A percentile compares a stretch with the other conserved stretches of the same genome.
These are phyloP conservation scores for Acanthamoeba healyi DNA, from an alignment of 208 protist genomes.

Conservation along the genomic window DNA sequence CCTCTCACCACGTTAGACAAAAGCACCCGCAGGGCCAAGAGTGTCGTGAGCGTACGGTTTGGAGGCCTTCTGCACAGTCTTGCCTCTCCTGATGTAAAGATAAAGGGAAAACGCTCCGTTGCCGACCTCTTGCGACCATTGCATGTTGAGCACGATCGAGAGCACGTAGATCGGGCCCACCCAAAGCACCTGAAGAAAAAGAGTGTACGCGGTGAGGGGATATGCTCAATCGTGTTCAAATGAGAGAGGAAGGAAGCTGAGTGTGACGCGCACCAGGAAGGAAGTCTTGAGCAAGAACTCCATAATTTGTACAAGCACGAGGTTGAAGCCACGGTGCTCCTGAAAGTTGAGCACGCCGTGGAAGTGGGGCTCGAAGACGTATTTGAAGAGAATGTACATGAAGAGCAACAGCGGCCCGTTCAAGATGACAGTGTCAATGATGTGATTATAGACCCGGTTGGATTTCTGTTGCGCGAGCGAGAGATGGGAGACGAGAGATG, in stretches of 20 bases:
- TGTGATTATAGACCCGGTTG: constrained; percentile 29
- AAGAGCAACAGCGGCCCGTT: constrained; percentile 59
- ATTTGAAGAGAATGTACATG: constrained; percentile 58
- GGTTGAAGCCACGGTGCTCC: background rate
- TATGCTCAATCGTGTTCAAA: background rate
- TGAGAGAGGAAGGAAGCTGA: background rate
- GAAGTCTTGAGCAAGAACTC: constrained; percentile 42
- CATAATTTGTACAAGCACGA: constrained; percentile 45
- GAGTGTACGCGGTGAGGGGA: background rate
- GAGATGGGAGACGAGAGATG: too few species aligned
- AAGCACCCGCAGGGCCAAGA: too few species aligned
- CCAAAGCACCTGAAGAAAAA: constrained; percentile 58
- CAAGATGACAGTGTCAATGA: constrained; percentile 37
- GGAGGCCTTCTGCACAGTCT: constrained; percentile 32
- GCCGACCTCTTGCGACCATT: constrained; percentile 61
- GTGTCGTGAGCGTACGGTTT: constrained; percentile 41
- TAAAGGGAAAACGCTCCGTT: constrained; percentile 59
- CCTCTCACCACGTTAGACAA: too few species aligned
- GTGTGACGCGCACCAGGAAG: background rate
- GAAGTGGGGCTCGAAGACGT: constrained; percentile 55
- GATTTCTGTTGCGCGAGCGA: background rate
- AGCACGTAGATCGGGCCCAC: constrained; percentile 64
- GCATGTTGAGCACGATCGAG: constrained; percentile 66
- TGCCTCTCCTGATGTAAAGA: constrained; percentile 14
- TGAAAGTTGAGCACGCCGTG: constrained; percentile 50